Base-by-base conservation (phyloP, 73 alveolate species). In the Stentor coeruleus region DNA sequence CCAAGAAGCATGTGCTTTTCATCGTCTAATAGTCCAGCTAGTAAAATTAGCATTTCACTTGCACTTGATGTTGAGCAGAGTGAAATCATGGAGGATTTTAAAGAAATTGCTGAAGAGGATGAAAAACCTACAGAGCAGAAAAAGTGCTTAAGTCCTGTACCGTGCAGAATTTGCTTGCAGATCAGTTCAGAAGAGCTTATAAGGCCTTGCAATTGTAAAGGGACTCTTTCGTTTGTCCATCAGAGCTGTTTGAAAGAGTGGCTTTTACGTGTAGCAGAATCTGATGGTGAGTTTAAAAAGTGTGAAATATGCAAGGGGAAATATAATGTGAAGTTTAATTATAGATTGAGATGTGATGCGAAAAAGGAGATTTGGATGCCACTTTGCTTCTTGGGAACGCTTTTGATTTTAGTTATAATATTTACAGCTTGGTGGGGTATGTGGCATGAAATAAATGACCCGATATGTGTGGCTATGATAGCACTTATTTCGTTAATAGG, bases 61-160 rank as follows among this genome's bases (percentile, higher is more conserved):
- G n/a, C n/a, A n/a, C n/a, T n/a, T n/a, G n/a, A n/a, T n/a, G n/a
- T n/a, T n/a, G n/a, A n/a, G n/a, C n/a, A n/a, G n/a, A n/a, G n/a
- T n/a, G n/a, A n/a, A n/a, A n/a, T n/a, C n/a, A n/a, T n/a, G n/a
- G n/a, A n/a, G n/a, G n/a, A n/a, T n/a, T n/a, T n/a, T n/a, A n/a
- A n/a, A n/a, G n/a, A n/a, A n/a, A n/a, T n/a, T n/a, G n/a, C n/a
- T n/a, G n/a, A n/a, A n/a, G n/a, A n/a, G n/a, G n/a, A n/a, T n/a
- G n/a, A n/a, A n/a, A n/a, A n/a, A n/a, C n/a, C n/a, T n/a, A n/a
- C n/a, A n/a, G n/a, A n/a, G n/a, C n/a, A n/a, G n/a, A n/a, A n/a
- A n/a, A n/a, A n/a, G n/a, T n/a, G n/a, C n/a, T n/a, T n/a, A n/a
- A 49, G 66, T 49, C 66, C 66, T 11, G 66, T 49, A 11, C 66